Base-by-base conservation (phyloP, 352 stramenopile species). In the Globisporangium emineosum region DNA sequence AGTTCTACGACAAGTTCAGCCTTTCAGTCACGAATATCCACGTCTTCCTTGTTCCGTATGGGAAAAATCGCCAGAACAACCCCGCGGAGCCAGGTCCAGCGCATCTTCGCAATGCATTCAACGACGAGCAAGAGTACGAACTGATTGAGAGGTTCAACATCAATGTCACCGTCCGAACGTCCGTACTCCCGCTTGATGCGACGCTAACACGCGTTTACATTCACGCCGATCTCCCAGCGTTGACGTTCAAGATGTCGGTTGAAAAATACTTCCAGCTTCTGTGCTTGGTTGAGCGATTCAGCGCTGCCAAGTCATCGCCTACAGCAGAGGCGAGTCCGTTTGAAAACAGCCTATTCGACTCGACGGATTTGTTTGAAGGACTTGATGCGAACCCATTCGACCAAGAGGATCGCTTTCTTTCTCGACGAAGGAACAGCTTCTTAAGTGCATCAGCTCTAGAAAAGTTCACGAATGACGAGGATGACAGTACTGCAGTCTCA, bases 1-100 rank as follows among this genome's bases (percentile, higher is more conserved):
- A 94, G 51, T 96, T 96, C 58, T 96, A 96, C 64, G 88, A 96
- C 73, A 96, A 94, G 68, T 96, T 96, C 66, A 90, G 78, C 25
- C 71, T 94, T 23, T 86, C 83, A 5, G 66, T 96, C 47, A 86
- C 83, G 33, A 94, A 96, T 61, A 75, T 96, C 57, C 83, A 96
- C 59, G 79, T 94, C 9, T 72, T 94, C 0, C 62, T 96, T 52
- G 79, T 96, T 49, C 88, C 88, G 23, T 86, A 90, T 50, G 85
- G 82, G 15, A 83, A 86, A 32, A 73, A 60, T n/a, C 43, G 62
- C 9, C 55, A 62, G 23, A 52, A 15, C 10, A 57, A 62, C 30
- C 59, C 57, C 3, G 35, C 51, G 10, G 32, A 27, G 25, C 19
- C 63, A 35, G 67, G 83, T 30, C 75, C 77, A 45, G 66, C 71